Evolutionary conservation across 2,329 filamentous ascomycete genomes (phyloP).

Genomic region (Paradendryphiella salina): DNA sequence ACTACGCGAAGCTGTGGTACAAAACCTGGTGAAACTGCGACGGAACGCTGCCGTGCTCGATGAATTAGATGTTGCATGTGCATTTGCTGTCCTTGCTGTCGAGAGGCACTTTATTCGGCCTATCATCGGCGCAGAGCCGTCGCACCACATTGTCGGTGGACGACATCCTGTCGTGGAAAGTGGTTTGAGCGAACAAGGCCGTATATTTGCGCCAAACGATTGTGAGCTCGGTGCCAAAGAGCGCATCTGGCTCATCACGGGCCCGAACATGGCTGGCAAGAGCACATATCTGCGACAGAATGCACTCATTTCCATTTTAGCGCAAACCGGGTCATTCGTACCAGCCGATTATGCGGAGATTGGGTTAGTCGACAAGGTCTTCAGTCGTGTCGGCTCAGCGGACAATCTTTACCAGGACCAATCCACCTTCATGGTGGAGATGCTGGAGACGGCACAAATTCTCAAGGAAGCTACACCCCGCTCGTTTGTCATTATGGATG

Average conservation of each 20-base stretch:
- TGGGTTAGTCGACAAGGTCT: constrained; percentile 93
- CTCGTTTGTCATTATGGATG: constrained; percentile 96
- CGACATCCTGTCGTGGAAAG: constrained; percentile 91
- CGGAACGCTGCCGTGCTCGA: constrained; percentile 90
- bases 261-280: constrained; percentile 99
- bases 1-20: constrained; percentile 75
- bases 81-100: constrained; percentile 76
- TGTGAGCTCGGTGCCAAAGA: constrained; percentile 78
- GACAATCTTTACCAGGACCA: constrained; percentile 95
- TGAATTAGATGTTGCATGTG: constrained; percentile 86
- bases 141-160: constrained; percentile 79
- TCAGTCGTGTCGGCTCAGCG: constrained; percentile 82
- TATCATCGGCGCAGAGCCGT: constrained; percentile 63
- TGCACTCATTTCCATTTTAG: constrained; percentile 88
- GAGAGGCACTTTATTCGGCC: constrained; percentile 77
- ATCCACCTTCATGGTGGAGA: constrained; percentile 99
- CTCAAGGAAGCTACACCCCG: constrained; percentile 79
- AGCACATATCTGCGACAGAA: constrained; percentile 95
- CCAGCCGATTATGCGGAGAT: constrained; percentile 84
- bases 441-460: constrained; percentile 94
- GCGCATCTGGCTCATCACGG: constrained; percentile 69
- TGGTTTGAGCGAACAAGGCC: constrained; percentile 76
- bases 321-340: constrained; percentile 90
- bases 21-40: constrained; percentile 81
- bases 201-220: constrained; percentile 83